phyloP scores from a whole-genome alignment of 2,329 filamentous ascomycete genomes.

The Penicillium frequentans region DNA sequence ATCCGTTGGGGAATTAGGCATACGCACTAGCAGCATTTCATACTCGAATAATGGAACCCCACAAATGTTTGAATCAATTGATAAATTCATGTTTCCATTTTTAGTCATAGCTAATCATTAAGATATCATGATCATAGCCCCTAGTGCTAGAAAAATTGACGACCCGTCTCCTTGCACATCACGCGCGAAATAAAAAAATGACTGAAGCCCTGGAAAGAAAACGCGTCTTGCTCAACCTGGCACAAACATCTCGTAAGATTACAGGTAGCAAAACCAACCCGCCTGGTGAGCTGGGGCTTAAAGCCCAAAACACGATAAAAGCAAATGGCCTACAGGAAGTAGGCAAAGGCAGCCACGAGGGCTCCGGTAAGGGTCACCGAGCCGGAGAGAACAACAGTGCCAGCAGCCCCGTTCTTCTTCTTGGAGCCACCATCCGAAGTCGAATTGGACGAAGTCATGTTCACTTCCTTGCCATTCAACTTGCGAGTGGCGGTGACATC shows the following conservation, averaged over 20 bases:
- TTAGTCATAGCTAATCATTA: neutral
- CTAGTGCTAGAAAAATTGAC: neutral
- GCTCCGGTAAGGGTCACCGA: slow-evolving; percentile 12
- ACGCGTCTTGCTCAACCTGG: neutral
- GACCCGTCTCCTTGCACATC: neutral
- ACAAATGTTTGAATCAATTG: neutral
- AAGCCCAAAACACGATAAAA: neutral
- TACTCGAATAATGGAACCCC: neutral
- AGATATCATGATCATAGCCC: neutral
- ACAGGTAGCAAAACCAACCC: neutral
- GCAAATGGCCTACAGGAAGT: slow-evolving; percentile 12
- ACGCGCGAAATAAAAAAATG: neutral
- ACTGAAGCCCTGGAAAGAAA: neutral
- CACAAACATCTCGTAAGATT: neutral
- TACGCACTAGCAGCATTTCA: neutral
- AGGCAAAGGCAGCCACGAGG: slow-evolving; percentile 15
- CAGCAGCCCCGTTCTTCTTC: slow-evolving; percentile 9
- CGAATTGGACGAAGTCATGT: neutral
- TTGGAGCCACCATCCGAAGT: neutral
- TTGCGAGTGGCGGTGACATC: slow-evolving; percentile 30
- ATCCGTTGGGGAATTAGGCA: neutral
- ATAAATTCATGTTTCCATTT: neutral
- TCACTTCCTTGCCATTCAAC: neutral
- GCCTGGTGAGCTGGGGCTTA: neutral
- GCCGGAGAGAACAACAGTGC: slow-evolving; percentile 8